Base-by-base conservation (phyloP, 495 filamentous ascomycete genomes). In the Lasiosphaeria miniovina region DNA sequence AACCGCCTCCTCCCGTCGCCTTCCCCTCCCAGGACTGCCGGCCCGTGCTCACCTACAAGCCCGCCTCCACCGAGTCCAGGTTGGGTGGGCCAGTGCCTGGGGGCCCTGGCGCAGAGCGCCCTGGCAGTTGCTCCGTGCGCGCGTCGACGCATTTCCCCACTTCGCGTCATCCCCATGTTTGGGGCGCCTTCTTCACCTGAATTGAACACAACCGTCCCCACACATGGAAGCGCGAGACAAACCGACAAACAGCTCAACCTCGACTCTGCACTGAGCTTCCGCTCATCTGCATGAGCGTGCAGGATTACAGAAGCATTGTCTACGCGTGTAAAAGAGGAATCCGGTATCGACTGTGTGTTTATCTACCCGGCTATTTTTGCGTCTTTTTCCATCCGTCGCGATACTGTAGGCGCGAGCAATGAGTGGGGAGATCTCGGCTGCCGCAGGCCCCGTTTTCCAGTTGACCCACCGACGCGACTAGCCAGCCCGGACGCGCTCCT, bases 401-500 rank as follows among this genome's bases (percentile, higher is more conserved):
- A 2, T 46, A 46, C 43, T 11, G 43, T n/a, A 46, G 3, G 15
- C 7, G 43, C 43, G 43, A 46, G 12, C 14, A 35, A 51, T 31
- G 45, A 24, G 2, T 24, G 24, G 0, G 24, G 24, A 24, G 24
- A 55, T 40, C 52, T 34, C 41, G 55, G 49, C 38, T 59, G 57
- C 46, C 36, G 31, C 17, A 36, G 46, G 54, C 46, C 32, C 52
- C 58, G 12, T 56, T 55, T 55, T 32, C 52, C 49, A 45, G 58
- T 53, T 60, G 65, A 71, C 68, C 66, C 63, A 66, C 65, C 51
- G 63, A 68, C 68, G 68, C 68, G 65, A 63, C 68, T 54, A 55
- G 59, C 68, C 52, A 55, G 59, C 58, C 59, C 55, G 49, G 54
- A 68, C 71, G 67, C 69, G 69, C 57, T 61, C 58, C 52, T 41